Conservation (phyloP, 148 eudicot genomes). For the Rhododendron mucronatum region DNA sequence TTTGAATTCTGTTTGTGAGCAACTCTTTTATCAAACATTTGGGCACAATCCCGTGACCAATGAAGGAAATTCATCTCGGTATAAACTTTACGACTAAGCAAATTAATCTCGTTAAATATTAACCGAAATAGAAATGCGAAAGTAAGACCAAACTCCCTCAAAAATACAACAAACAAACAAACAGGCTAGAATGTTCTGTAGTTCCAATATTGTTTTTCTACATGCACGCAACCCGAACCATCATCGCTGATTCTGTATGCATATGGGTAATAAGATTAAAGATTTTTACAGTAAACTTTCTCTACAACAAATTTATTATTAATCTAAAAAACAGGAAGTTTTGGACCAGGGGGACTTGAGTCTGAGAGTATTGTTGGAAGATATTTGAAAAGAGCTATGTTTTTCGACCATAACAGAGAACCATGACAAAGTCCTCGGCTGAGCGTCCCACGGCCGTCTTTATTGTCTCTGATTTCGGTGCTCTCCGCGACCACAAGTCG, state of each 20-base stretch:
- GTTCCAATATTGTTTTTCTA: not conserved
- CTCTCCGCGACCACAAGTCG: not conserved
- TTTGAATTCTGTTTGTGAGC: not conserved
- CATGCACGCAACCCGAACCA: not conserved
- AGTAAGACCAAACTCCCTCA: not conserved
- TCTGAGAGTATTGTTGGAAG: not conserved
- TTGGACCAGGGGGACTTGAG: too few species aligned
- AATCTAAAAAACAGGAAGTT: not conserved
- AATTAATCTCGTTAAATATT: too few species aligned
- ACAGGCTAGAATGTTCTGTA: not conserved
- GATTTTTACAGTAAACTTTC: not conserved
- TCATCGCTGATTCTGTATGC: not conserved
- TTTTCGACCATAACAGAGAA: slow-evolving; percentile 24
- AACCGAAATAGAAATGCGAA: not conserved
- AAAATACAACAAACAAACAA: not conserved
- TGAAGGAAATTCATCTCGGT: not conserved
- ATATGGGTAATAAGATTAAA: not conserved
- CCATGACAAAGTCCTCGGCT: slow-evolving; percentile 18
- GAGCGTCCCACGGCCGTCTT: slow-evolving; percentile 9
- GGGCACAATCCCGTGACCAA: not conserved
- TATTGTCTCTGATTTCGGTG: not conserved
- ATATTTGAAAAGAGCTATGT: not conserved
- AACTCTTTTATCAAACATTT: not conserved
- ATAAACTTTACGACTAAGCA: too few species aligned
- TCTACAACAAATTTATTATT: not conserved